A percentile compares a stretch with the other conserved stretches of the same genome.
phyloP scores from a whole-genome alignment of 176 grass and related monocot species.

The Avena eriantha region DNA sequence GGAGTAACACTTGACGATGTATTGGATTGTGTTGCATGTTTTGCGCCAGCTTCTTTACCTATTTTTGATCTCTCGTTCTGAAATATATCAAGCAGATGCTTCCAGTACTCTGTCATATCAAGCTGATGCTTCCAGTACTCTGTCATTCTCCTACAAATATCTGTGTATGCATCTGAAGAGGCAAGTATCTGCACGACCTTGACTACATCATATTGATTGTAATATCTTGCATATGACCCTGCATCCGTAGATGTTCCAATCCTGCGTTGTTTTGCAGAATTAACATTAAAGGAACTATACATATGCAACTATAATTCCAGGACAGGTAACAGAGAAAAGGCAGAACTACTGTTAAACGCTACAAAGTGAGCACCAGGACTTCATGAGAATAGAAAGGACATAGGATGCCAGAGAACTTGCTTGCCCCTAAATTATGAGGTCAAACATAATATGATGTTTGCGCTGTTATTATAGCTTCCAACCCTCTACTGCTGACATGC shows the following conservation, averaged over 20 bases:
- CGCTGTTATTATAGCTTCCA: neutral
- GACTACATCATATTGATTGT: conserved; percentile 74
- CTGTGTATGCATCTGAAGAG: conserved; percentile 58
- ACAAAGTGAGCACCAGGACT: conserved; percentile 15
- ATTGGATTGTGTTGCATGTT: conserved; percentile 39
- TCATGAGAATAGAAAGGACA: neutral
- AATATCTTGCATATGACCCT: conserved; percentile 74
- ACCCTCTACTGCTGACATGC: conserved; percentile 17
- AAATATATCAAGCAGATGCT: conserved; percentile 50
- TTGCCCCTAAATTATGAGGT: conserved; percentile 11
- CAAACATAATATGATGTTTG: conserved; percentile 18
- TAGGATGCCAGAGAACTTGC: conserved; percentile 2
- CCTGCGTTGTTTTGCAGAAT: conserved; percentile 59
- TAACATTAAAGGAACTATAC: conserved; percentile 32
- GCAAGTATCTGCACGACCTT: conserved; percentile 70
- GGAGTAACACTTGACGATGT: conserved; percentile 34
- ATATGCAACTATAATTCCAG: neutral
- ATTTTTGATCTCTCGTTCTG: conserved; percentile 47
- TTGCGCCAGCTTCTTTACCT: conserved; percentile 48
- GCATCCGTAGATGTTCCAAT: conserved; percentile 53
- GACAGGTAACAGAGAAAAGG: conserved; percentile 6
- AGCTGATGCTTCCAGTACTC: conserved; percentile 74
- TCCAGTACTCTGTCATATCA: conserved; percentile 76
- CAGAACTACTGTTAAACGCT: neutral
- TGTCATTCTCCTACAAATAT: conserved; percentile 69